A percentile compares a stretch with the other conserved stretches of the same genome.
These are phyloP conservation scores for Suillus cothurnatus DNA, from an alignment of 768 basidiomycete genomes.

Conservation along the genomic window DNA sequence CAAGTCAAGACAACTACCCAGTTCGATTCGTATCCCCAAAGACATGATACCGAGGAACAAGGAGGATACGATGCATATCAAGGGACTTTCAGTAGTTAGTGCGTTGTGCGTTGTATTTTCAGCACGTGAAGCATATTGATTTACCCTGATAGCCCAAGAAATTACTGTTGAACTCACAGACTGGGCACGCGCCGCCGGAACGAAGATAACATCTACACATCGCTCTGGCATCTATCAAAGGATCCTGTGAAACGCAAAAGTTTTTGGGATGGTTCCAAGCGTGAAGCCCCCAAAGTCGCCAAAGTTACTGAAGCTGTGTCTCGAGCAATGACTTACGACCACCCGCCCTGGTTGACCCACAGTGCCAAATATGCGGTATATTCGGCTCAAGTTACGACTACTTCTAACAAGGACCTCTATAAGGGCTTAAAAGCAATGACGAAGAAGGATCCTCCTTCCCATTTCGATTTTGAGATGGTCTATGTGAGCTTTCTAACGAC, in stretches of 20 bases:
- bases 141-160: slow-evolving; percentile 51
- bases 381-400: slow-evolving; percentile 49
- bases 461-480: slow-evolving; percentile 75
- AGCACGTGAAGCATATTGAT: neutral
- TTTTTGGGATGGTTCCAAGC: slow-evolving; percentile 9
- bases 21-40: neutral
- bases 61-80: neutral
- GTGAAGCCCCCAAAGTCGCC: neutral
- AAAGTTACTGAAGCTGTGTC: neutral
- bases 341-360: neutral
- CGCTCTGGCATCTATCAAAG: slow-evolving; percentile 12
- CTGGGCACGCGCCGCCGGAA: slow-evolving; percentile 68
- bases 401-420: slow-evolving; percentile 57
- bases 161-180: slow-evolving; percentile 78
- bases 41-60: neutral
- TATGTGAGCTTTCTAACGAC: slow-evolving; percentile 53
- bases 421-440: slow-evolving; percentile 80
- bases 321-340: neutral
- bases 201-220: slow-evolving; percentile 48
- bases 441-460: slow-evolving; percentile 84
- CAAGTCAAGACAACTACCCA: neutral
- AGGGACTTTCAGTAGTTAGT: neutral
- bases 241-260: slow-evolving; percentile 9
- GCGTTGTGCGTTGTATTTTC: neutral
- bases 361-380: slow-evolving; percentile 14